These are phyloP conservation scores for Cyamopsis tetragonoloba DNA, from an alignment of 306 rosid species.

Conservation along the genomic window DNA sequence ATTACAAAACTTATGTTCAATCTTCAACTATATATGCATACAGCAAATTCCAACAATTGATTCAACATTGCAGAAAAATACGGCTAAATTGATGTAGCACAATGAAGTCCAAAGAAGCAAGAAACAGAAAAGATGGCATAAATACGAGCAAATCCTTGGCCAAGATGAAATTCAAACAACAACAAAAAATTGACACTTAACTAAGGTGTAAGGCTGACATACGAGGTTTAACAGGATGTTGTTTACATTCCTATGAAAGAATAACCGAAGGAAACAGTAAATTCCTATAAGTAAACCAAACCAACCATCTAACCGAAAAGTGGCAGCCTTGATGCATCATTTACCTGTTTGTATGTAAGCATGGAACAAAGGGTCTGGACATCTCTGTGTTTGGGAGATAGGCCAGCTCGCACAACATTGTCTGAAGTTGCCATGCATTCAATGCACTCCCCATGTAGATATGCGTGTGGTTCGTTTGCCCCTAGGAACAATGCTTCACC, in stretches of 20 bases:
- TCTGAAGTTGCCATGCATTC: slow-evolving; percentile 99
- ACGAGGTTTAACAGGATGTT: not conserved
- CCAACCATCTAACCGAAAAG: not conserved
- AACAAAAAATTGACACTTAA: not conserved
- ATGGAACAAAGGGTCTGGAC: slow-evolving; percentile 89
- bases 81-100: not conserved
- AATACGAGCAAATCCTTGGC: not conserved
- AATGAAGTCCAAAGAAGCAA: not conserved
- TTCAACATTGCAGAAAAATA: slow-evolving; percentile 39
- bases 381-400: slow-evolving; percentile 84
- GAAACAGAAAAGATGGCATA: not conserved
- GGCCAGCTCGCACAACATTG: slow-evolving; percentile 95
- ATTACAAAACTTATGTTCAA: not conserved
- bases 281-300: not conserved
- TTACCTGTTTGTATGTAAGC: slow-evolving; percentile 92
- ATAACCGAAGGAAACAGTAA: not conserved
- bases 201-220: not conserved
- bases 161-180: not conserved
- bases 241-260: not conserved
- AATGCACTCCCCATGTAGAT: slow-evolving; percentile 70
- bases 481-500: slow-evolving; percentile 89
- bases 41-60: not conserved
- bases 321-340: slow-evolving; percentile 1
- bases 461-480: slow-evolving; percentile 91
- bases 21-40: slow-evolving; percentile 6